These are phyloP conservation scores for Echinochloa phyllopogon DNA, from an alignment of 176 grass and related monocot genomes.

Conservation along the genomic window DNA sequence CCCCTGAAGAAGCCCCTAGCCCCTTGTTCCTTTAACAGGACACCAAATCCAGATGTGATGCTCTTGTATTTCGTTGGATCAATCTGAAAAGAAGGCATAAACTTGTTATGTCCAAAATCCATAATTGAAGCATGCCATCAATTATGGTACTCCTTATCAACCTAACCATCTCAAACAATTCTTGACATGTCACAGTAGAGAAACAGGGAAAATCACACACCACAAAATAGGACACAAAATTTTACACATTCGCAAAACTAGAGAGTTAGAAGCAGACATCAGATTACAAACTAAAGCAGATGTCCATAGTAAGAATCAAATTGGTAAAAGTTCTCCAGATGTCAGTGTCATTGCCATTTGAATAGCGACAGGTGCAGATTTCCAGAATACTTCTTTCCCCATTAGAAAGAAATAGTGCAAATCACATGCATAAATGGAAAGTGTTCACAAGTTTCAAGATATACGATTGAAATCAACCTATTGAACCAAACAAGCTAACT, in stretches of 20 bases:
- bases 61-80: constrained; percentile 93
- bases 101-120: not conserved
- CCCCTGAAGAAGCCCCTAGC: constrained; percentile 83
- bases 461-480: not conserved
- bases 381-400: not conserved
- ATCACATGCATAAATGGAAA: not conserved
- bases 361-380: not conserved
- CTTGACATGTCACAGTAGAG: not conserved
- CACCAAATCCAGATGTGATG: constrained; percentile 83
- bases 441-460: not conserved
- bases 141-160: not conserved
- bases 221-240: not conserved
- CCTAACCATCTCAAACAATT: not conserved
- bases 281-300: not conserved
- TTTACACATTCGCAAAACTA: not conserved
- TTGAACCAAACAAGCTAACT: not conserved
- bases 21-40: constrained; percentile 91
- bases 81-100: constrained; percentile 55
- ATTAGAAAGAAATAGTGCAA: not conserved
- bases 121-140: not conserved
- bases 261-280: not conserved
- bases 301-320: not conserved
- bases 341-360: not conserved
- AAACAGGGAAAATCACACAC: not conserved
- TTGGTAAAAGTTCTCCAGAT: not conserved